These are phyloP conservation scores for Tetramitus jugosus DNA, from an alignment of 208 protist genomes.

Conservation along the genomic window DNA sequence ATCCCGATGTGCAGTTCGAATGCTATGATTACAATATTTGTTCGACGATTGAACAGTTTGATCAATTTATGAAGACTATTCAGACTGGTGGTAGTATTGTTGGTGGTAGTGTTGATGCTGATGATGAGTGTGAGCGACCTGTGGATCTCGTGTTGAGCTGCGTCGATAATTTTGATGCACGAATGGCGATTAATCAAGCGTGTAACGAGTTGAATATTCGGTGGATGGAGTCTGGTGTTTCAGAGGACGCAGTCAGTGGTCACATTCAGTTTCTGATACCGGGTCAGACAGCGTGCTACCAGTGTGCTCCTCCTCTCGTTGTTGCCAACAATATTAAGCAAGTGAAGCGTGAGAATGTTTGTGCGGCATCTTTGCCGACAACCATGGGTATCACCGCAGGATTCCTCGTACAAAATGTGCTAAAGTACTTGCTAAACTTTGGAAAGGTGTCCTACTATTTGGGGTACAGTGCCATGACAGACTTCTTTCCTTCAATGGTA, in stretches of 20 bases:
- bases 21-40: conserved; percentile 80
- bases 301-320: conserved; percentile 83
- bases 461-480: conserved; percentile 84
- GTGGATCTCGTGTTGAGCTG: conserved; percentile 18
- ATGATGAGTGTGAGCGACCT: too few relatives aligned
- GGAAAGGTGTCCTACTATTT: conserved; percentile 70
- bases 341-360: conserved; percentile 86
- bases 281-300: conserved; percentile 73
- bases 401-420: conserved; percentile 85
- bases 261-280: conserved; percentile 91
- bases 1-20: conserved; percentile 88
- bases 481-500: conserved; percentile 80
- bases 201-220: conserved; percentile 68
- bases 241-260: conserved; percentile 91
- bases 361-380: conserved; percentile 89
- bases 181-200: conserved; percentile 83
- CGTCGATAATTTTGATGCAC: conserved; percentile 91
- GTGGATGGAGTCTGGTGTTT: conserved; percentile 92
- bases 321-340: conserved; percentile 79
- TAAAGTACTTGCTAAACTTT: conserved; percentile 77
- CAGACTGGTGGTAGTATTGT: not conserved
- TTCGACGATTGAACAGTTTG: conserved; percentile 75
- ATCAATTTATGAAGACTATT: conserved; percentile 52
- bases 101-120: not conserved
- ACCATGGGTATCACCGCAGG: conserved; percentile 92